A percentile compares a stretch with the other conserved stretches of the same genome.
Evolutionary conservation across 257 asterid species (phyloP).

Genomic region (Scutellaria barbata): DNA sequence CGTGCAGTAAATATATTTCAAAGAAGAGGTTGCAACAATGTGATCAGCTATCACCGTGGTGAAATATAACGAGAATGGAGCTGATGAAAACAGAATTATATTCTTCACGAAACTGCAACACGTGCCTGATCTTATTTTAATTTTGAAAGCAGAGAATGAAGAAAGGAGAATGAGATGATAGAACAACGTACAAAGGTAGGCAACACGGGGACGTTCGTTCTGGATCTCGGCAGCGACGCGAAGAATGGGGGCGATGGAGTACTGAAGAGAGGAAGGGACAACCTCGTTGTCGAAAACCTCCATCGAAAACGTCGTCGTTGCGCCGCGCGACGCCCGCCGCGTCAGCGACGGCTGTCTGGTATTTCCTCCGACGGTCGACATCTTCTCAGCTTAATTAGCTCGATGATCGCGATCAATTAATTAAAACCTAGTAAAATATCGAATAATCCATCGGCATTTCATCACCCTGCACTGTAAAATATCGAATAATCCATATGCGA

Average conservation of each 20-base stretch:
- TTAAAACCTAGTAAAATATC: background rate
- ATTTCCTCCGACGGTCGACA: slow-evolving; percentile 55
- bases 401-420: slow-evolving; percentile 19
- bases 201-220: slow-evolving; percentile 87
- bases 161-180: too few species aligned
- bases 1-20: too few species aligned
- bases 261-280: slow-evolving; percentile 89
- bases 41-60: too few species aligned
- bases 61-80: too few species aligned
- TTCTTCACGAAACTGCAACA: too few species aligned
- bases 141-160: too few species aligned
- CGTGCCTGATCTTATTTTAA: too few species aligned
- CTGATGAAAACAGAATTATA: too few species aligned
- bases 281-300: slow-evolving; percentile 97
- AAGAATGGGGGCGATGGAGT: slow-evolving; percentile 83
- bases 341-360: slow-evolving; percentile 56
- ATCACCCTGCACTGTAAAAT: slow-evolving; percentile 12
- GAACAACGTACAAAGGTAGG: slow-evolving; percentile 71
- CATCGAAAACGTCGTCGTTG: slow-evolving; percentile 82
- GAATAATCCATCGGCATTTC: too few species aligned
- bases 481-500: background rate
- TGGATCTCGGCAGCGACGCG: slow-evolving; percentile 90
- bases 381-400: too few species aligned
- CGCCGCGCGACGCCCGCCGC: slow-evolving; percentile 87
- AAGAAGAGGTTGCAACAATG: too few species aligned